Conservation (phyloP, 2,329 filamentous ascomycete genomes). For the Pseudonectria buxi region DNA sequence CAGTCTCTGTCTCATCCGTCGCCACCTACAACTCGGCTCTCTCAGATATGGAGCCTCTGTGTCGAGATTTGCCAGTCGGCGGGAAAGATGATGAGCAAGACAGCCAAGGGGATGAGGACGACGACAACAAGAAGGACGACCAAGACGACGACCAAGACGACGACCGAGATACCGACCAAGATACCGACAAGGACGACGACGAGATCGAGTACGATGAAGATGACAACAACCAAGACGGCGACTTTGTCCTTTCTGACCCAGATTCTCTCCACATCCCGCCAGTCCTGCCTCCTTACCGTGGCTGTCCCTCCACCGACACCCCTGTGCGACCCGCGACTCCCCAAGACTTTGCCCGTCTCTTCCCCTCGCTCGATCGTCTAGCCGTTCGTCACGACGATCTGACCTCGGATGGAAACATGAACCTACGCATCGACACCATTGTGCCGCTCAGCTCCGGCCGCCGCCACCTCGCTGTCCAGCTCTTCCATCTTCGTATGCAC, state of each 20-base stretch:
- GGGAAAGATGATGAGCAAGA: conserved; percentile 18
- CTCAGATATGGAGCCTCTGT: conserved; percentile 23
- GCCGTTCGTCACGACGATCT: conserved; percentile 86
- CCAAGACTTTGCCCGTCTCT: conserved; percentile 74
- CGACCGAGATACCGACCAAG: conserved; percentile 10
- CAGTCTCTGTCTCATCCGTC: conserved; percentile 46
- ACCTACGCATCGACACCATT: conserved; percentile 79
- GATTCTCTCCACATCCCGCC: conserved; percentile 37
- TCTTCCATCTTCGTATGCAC: conserved; percentile 95
- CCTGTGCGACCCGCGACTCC: conserved; percentile 72
- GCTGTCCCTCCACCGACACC: conserved; percentile 51
- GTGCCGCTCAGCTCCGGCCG: conserved; percentile 51
- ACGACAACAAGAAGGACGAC: conserved; percentile 19
- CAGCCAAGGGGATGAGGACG: conserved; percentile 14
- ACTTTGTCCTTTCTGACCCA: conserved; percentile 20
- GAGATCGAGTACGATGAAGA: conserved; percentile 19
- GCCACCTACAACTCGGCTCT: conserved; percentile 76
- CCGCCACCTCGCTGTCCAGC: conserved; percentile 61
- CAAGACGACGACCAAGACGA: conserved; percentile 13
- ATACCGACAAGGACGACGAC: conserved; percentile 27
- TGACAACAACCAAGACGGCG: conserved; percentile 11
- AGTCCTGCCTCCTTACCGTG: conserved; percentile 49
- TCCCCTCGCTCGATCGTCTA: conserved; percentile 76
- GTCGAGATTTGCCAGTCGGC: conserved; percentile 16
- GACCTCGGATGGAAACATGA: conserved; percentile 92